These are phyloP conservation scores for Harringtonia lauricola DNA, from an alignment of 2,329 filamentous ascomycete genomes.

Conservation along the genomic window DNA sequence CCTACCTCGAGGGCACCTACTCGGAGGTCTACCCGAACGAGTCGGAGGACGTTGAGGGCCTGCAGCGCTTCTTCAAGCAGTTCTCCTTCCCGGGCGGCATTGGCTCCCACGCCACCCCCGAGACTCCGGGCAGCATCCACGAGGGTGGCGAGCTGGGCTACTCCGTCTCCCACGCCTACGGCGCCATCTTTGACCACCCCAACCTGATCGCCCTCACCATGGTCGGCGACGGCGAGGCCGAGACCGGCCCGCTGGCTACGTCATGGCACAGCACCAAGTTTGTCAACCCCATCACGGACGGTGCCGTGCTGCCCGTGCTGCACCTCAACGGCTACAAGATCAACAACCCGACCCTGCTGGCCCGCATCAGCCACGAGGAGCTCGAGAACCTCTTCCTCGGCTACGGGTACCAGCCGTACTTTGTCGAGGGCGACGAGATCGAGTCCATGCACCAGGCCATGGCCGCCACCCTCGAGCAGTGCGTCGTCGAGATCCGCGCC, in stretches of 20 bases:
- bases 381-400: slow-evolving; percentile 58
- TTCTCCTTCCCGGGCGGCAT: slow-evolving; percentile 76
- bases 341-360: slow-evolving; percentile 66
- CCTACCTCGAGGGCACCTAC: slow-evolving; percentile 68
- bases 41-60: slow-evolving; percentile 54
- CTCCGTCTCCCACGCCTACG: slow-evolving; percentile 68
- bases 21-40: slow-evolving; percentile 68
- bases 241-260: slow-evolving; percentile 68
- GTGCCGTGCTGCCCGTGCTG: slow-evolving; percentile 65
- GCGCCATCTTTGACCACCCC: slow-evolving; percentile 64
- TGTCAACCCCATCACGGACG: slow-evolving; percentile 67
- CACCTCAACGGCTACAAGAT: slow-evolving; percentile 82
- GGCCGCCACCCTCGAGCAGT: slow-evolving; percentile 65
- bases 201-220: slow-evolving; percentile 65
- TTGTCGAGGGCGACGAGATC: slow-evolving; percentile 65
- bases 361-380: slow-evolving; percentile 64
- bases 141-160: slow-evolving; percentile 79
- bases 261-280: slow-evolving; percentile 79
- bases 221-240: slow-evolving; percentile 73
- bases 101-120: slow-evolving; percentile 66
- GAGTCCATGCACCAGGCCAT: slow-evolving; percentile 73
- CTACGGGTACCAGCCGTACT: slow-evolving; percentile 71
- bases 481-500: slow-evolving; percentile 55
- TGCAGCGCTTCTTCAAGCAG: slow-evolving; percentile 70
- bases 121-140: slow-evolving; percentile 67